Percentiles rank a stretch among this genome's conserved stretches.
phyloP scores from a whole-genome alignment of 768 basidiomycete species.

The Cystobasidium ongulense region DNA sequence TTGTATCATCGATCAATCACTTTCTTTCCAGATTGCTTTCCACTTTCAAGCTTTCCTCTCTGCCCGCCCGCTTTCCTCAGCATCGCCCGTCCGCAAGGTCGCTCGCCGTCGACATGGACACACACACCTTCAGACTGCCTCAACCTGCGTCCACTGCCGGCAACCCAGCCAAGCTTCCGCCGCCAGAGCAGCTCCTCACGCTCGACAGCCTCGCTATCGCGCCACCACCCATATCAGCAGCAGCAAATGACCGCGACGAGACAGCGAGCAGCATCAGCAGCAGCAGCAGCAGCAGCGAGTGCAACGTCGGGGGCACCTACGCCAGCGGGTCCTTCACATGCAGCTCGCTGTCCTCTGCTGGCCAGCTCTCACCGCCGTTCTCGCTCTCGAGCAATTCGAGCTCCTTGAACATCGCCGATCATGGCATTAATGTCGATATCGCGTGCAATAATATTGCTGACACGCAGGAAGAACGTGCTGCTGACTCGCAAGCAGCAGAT shows the following conservation, averaged over 20 bases:
- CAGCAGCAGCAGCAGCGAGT: slow-evolving; percentile 20
- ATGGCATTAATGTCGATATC: background rate
- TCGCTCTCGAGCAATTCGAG: background rate
- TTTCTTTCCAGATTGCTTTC: too few relatives aligned
- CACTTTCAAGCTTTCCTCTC: too few relatives aligned
- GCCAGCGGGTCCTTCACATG: background rate
- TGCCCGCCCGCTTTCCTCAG: too few relatives aligned
- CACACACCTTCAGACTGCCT: slow-evolving; percentile 18
- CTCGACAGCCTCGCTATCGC: slow-evolving; percentile 1
- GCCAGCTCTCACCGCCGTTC: background rate
- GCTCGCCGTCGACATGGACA: background rate
- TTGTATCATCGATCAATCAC: too few relatives aligned
- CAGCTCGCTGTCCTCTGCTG: slow-evolving; percentile 1
- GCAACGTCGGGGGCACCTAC: background rate
- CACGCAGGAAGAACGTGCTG: background rate
- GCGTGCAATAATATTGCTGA: background rate
- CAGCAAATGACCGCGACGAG: background rate
- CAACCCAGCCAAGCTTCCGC: background rate
- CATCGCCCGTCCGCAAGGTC: too few relatives aligned
- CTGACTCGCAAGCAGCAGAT: background rate
- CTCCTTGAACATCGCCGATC: slow-evolving; percentile 4
- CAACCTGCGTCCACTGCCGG: background rate
- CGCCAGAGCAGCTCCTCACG: background rate
- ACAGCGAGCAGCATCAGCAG: background rate
- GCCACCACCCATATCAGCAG: background rate